A percentile compares a stretch with the other conserved stretches of the same genome.
These are phyloP conservation scores for Agrostemma githago DNA, from an alignment of 148 eudicot species.

Conservation along the genomic window DNA sequence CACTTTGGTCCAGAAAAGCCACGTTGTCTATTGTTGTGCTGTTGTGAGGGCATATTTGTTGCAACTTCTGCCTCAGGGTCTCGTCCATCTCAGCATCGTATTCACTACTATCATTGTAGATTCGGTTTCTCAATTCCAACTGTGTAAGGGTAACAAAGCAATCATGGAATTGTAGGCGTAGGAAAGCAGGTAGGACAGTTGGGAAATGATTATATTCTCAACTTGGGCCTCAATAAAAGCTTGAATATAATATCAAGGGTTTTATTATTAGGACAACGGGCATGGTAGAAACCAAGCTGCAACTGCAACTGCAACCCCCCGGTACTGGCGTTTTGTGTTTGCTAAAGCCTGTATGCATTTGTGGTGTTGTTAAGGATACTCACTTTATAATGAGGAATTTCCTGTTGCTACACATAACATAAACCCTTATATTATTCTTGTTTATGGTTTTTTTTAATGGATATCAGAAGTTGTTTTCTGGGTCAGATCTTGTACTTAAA, in stretches of 20 bases:
- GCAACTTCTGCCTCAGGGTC: background rate
- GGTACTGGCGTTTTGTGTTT: background rate
- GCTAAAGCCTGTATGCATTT: background rate
- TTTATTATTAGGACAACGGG: slow-evolving; percentile 32
- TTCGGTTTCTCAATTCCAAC: background rate
- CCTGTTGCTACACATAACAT: background rate
- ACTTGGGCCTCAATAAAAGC: slow-evolving; percentile 28
- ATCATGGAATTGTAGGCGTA: slow-evolving; percentile 43
- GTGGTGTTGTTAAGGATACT: slow-evolving; percentile 4
- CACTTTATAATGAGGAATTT: background rate
- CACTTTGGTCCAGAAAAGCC: slow-evolving; percentile 5
- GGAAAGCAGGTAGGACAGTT: background rate
- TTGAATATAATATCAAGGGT: slow-evolving; percentile 29
- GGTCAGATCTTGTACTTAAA: background rate
- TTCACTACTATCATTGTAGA: background rate
- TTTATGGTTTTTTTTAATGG: background rate
- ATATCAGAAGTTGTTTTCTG: background rate
- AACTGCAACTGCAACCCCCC: too few relatives aligned
- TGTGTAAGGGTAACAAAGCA: slow-evolving; percentile 39
- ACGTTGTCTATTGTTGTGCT: background rate
- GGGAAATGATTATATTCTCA: background rate
- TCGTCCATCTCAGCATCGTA: slow-evolving; percentile 4
- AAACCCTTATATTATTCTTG: background rate
- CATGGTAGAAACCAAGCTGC: slow-evolving; percentile 36
- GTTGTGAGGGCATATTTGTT: background rate